Evolutionary conservation across 352 stramenopile genomes (phyloP).

Genomic region (Globisporangium cystogenes): DNA sequence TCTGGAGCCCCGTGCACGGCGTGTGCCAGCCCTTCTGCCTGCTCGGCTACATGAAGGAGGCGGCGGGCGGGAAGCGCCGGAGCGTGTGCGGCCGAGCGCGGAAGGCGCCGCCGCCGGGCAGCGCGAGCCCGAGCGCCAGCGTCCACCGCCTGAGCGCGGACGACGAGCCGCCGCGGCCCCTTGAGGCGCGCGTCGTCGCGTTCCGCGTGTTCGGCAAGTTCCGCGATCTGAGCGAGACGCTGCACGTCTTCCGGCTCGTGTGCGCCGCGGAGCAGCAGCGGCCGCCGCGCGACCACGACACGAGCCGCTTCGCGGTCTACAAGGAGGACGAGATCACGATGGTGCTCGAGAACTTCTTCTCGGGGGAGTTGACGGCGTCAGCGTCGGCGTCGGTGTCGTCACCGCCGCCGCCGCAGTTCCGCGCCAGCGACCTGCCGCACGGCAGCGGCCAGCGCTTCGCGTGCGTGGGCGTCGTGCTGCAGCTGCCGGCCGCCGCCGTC

Average conservation of each 20-base stretch:
- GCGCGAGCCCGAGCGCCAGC: background rate
- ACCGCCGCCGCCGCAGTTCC: slow-evolving; percentile 30
- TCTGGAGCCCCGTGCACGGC: slow-evolving; percentile 73
- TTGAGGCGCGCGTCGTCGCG: slow-evolving; percentile 18
- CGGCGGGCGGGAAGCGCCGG: background rate
- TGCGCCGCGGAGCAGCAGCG: slow-evolving; percentile 44
- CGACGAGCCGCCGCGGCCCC: background rate
- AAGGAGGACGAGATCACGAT: slow-evolving; percentile 84
- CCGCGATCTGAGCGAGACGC: slow-evolving; percentile 42
- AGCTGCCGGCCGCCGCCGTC: slow-evolving; percentile 19
- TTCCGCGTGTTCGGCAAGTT: slow-evolving; percentile 81
- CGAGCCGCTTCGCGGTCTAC: slow-evolving; percentile 61
- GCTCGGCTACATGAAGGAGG: slow-evolving; percentile 55
- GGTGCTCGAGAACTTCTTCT: slow-evolving; percentile 61
- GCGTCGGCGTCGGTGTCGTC: background rate
- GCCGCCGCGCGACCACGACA: slow-evolving; percentile 24
- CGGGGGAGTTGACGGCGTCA: background rate
- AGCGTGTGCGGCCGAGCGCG: background rate
- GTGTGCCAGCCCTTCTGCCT: slow-evolving; percentile 70
- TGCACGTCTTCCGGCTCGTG: slow-evolving; percentile 65
- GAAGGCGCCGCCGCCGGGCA: background rate
- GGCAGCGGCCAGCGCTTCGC: slow-evolving; percentile 70
- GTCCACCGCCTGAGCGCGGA: background rate
- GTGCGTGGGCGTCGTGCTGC: slow-evolving; percentile 47
- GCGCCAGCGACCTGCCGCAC: slow-evolving; percentile 35